Percentiles rank a stretch among this genome's conserved stretches.
Evolutionary conservation across 208 protist genomes (phyloP).

Genomic region (Porcisia deanei): DNA sequence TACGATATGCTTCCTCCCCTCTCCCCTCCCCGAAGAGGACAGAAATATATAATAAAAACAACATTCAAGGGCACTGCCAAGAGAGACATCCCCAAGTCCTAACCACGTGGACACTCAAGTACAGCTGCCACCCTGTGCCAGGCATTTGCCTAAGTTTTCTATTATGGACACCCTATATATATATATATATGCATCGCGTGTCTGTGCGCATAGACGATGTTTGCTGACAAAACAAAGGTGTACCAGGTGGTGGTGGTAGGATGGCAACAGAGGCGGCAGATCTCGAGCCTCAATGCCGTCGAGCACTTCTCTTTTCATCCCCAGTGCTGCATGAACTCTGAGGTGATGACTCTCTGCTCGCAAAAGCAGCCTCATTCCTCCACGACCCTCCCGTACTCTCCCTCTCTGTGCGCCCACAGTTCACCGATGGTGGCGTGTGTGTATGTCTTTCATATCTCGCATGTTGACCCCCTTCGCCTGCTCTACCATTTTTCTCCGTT

Average conservation of each 20-base stretch:
- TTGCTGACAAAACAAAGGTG: too few species aligned
- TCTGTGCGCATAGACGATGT: background rate
- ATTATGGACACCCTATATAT: too few species aligned
- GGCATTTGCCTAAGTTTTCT: background rate
- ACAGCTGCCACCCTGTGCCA: background rate
- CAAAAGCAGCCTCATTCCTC: background rate
- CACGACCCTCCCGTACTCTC: background rate
- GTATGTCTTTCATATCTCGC: too few species aligned
- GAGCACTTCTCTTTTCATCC: background rate
- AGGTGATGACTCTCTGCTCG: background rate
- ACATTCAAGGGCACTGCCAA: background rate
- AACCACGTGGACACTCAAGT: background rate
- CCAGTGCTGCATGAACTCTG: background rate
- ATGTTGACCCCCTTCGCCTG: background rate
- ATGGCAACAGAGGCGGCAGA: background rate
- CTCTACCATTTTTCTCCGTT: slow-evolving; percentile 2
- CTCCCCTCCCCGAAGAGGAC: background rate
- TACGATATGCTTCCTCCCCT: background rate
- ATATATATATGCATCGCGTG: background rate
- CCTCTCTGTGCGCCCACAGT: background rate
- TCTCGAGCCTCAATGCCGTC: background rate
- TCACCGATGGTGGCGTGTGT: background rate
- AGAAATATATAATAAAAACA: background rate
- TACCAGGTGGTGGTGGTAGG: background rate
- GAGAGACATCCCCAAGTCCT: background rate